Base-by-base conservation (phyloP, 2,329 filamentous ascomycete species). In the Hypoxylon sp. region DNA sequence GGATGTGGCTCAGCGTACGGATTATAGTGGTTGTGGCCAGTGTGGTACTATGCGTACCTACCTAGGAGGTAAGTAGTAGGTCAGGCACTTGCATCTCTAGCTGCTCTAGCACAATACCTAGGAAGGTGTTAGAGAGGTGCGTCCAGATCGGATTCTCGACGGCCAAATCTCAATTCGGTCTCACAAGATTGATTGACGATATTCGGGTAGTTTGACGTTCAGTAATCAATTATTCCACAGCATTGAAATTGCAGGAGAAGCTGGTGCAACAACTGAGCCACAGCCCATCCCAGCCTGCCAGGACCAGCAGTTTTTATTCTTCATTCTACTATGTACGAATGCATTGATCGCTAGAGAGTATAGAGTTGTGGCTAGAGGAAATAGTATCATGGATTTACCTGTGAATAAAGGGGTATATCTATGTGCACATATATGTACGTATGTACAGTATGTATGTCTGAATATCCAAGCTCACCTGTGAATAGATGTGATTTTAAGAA, bases 221-320 rank as follows among this genome's bases (percentile, higher is more conserved):
- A 55, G 50, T 59, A 59, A 59, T 59, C 56, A 59, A 40, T 58
- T 43, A 55, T 48, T 59, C 40, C 31, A 26, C 49, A 31, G 15
- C 43, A n/a, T 18, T 17, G 21, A 27, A 27, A 37, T 29, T 21
- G 26, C 7, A 29, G 20, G 17, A 35, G 13, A 23, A 8, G 24
- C n/a, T 26, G 41, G 42, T 29, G 42, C 18, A 13, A 20, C 23
- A n/a, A 45, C 17, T n/a, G 37, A 48, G 43, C 46, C 37, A 29
- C 43, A 49, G 8, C n/a, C 29, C 23, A 29, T 15, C 13, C 18
- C 11, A n/a, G 11, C 13, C 13, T 21, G 37, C 21, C n/a, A 43
- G 20, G 26, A n/a, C 26, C 45, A 29, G 6, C 11, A 29, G 29
- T 35, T 15, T 29, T 11, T 29, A 29, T 29, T 29, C 26, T 29